Conservation (phyloP, 306 rosid species). For the Mimosa bimucronata region DNA sequence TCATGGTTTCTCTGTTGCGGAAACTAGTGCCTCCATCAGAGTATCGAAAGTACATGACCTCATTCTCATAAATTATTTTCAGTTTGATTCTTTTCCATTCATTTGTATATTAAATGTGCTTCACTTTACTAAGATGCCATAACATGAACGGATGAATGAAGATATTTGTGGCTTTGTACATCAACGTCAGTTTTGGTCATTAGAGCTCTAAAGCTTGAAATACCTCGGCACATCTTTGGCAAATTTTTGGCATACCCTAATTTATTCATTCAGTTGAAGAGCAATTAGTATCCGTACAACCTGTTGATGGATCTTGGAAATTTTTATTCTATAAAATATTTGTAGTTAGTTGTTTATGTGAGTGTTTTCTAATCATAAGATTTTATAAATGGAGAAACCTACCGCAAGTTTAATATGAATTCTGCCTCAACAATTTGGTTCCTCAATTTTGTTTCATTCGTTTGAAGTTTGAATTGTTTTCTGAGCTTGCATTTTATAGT, state of each 20-base stretch:
- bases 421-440: constrained; percentile 4
- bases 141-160: constrained; percentile 5
- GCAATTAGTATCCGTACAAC: constrained; percentile 4
- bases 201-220: constrained; percentile 20
- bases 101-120: not conserved
- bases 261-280: constrained; percentile 16
- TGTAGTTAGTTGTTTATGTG: not conserved
- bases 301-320: constrained; percentile 15
- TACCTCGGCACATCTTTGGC: constrained; percentile 9
- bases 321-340: constrained; percentile 7
- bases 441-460: not conserved
- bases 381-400: not conserved
- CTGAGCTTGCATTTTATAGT: not conserved
- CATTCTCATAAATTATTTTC: constrained; percentile 23
- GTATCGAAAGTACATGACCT: constrained; percentile 74
- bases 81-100: constrained; percentile 8
- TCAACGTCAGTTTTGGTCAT: constrained; percentile 14
- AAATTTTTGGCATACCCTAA: constrained; percentile 19
- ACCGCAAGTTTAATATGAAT: not conserved
- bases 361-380: not conserved
- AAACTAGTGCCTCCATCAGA: constrained; percentile 93
- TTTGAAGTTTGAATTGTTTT: constrained; percentile 13
- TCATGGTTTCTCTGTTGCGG: constrained; percentile 91
- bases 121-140: constrained; percentile 16
- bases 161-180: constrained; percentile 5